Evolutionary conservation across 148 eudicot species (phyloP), one percentile per base, ranked within the genome.

Genomic region (Selenicereus undatus): DNA sequence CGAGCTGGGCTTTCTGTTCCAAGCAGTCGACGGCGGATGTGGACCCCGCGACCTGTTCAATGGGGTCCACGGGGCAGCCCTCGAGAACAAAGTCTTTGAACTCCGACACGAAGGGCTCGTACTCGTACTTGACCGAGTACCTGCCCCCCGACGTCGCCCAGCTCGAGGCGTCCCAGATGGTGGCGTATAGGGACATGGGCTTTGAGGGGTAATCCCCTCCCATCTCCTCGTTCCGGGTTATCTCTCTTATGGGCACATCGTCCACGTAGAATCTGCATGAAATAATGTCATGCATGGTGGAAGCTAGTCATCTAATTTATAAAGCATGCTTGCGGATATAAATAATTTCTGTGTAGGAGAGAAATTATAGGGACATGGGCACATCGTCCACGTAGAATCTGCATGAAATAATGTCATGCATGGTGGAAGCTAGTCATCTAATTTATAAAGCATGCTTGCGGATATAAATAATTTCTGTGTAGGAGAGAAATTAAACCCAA

Each of bases 331-430:
- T 64, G 69, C 69, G 11, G 11, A 32, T 32, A 32, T 32, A 32
- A 32, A 32, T 32, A 32, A 32, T 32, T 32, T 32, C 32, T 32
- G 32, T 32, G 32, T 32, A 32, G 32, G 32, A 32, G n/a, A n/a
- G n/a, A n/a, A n/a, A n/a, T n/a, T n/a, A n/a, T n/a, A n/a, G n/a
- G n/a, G n/a, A n/a, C n/a, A 87, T 82, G 3, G 85, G 87, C 22
- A 87, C 72, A 3, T 82, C 80, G 56, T 87, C 89, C 76, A 84
- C 85, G 43, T 82, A 84, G 26, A 80, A 95, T 90, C 98, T 95
- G 88, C 71, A 82, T 26, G 43, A 43, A 73, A 64, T 56, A 48
- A 58, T 60, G 50, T 13, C 76, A 48, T 16, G 21, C 16, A 66
- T 24, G 17, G 69, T 24, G 14, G 24, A 24, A 64, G 32, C 32